Evolutionary conservation across 306 rosid genomes (phyloP), one percentile per base, ranked within the genome.

Genomic region (Cucumis sativus): DNA sequence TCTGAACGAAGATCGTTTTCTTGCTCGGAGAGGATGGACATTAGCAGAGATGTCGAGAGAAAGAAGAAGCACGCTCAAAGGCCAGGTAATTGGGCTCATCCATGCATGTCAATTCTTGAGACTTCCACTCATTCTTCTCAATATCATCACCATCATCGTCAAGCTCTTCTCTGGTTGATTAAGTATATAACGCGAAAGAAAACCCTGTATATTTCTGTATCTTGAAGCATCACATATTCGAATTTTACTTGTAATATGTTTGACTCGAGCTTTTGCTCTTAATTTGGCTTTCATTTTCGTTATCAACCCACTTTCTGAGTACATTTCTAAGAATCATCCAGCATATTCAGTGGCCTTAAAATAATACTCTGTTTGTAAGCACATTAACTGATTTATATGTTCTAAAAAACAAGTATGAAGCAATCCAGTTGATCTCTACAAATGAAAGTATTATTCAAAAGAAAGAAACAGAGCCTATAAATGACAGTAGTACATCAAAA

Each of bases 1-100:
- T 55, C 82, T 88, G 84, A 94, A 94, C n/a, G 98, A 94, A 81
- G 96, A 92, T 66, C 82, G 97, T 18, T 94, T 94, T 76, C 93
- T 92, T 18, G 89, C 88, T 61, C 88, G 84, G 7, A 92, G 97
- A 88, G 92, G 95, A 67, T 94, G 96, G 97, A 88, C 93, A 21
- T 52, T 90, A 64, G 79, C 86, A 41, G 94, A 84, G 52, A 65
- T 89, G 73, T 79, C 89, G 23, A 86, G 91, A 73, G 89, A 81
- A 8, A 21, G 75, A 63, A 88, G 93, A 51, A 90, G 80, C 73
- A 74, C 95, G 12, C 77, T 90, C 18, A 89, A 90, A 79, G 97
- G 93, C 57, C 92, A 84, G 88, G 77, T 92, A 47, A 84, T 90
- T 57, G 92, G 93, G 51, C 79, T 94, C 40, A 89, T 91, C 49